These are phyloP conservation scores for Phialophora verrucosa DNA, from an alignment of 2,329 filamentous ascomycete genomes.

Conservation along the genomic window DNA sequence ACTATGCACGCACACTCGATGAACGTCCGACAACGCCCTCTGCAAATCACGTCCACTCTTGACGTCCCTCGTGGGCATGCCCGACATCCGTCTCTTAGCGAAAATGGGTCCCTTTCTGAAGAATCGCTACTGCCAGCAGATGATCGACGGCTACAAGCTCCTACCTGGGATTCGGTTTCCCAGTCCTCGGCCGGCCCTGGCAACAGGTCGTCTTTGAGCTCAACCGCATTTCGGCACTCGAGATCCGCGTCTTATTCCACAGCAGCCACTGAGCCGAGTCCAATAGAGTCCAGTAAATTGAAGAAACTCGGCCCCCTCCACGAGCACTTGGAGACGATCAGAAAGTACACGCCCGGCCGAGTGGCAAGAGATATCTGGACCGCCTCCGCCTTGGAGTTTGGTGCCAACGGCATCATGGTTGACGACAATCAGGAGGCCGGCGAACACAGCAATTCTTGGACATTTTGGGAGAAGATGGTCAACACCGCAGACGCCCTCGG, in stretches of 20 bases:
- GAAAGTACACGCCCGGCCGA: neutral
- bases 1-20: neutral
- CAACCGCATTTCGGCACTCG: neutral
- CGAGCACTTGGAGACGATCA: slow-evolving; percentile 13
- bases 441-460: neutral
- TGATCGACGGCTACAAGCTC: neutral
- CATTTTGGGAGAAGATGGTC: slow-evolving; percentile 9
- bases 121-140: neutral
- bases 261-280: neutral
- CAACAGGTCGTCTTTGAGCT: neutral
- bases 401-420: neutral
- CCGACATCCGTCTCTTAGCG: neutral
- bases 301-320: neutral
- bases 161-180: neutral
- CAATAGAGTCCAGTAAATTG: neutral
- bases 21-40: neutral
- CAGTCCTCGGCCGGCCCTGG: neutral
- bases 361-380: slow-evolving; percentile 1
- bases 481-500: slow-evolving; percentile 14
- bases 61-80: neutral
- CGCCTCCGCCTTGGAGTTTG: neutral
- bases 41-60: neutral
- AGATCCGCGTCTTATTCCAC: slow-evolving; percentile 4
- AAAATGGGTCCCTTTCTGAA: neutral
- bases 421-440: neutral